phyloP scores from a whole-genome alignment of 2,329 filamentous ascomycete genomes.

The Sarocladium oryzae region DNA sequence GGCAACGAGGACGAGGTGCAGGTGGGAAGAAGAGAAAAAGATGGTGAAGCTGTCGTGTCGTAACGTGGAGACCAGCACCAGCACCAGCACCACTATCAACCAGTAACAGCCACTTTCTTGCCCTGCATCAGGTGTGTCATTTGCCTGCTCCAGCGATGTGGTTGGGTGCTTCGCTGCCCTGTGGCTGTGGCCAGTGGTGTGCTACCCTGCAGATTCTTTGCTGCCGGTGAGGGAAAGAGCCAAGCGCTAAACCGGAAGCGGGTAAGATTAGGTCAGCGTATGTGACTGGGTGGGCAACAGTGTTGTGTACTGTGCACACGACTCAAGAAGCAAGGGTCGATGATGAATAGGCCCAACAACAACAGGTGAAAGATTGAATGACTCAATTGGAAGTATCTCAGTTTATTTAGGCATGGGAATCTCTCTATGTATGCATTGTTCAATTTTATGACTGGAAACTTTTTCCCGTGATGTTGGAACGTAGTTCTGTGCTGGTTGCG shows the following conservation, averaged over 20 bases:
- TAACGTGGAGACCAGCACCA: conserved; percentile 4
- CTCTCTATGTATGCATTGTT: no score
- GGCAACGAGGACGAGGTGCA: conserved; percentile 4
- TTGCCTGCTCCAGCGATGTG: no score
- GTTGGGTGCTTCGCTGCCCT: no score
- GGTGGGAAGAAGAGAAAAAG: conserved; percentile 9
- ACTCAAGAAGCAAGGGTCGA: background rate
- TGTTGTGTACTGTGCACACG: background rate
- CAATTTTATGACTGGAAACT: no score
- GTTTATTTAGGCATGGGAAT: no score
- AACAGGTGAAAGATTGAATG: no score
- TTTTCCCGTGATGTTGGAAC: no score
- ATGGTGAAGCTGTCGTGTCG: conserved; percentile 8
- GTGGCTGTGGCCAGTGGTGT: background rate
- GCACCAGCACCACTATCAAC: no score
- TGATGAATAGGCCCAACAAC: no score
- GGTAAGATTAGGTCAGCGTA: background rate
- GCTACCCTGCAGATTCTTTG: background rate
- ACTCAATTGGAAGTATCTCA: no score
- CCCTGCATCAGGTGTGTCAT: background rate
- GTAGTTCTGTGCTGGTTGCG: no score
- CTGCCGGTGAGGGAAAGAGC: background rate
- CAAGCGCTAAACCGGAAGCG: background rate
- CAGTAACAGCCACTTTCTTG: background rate
- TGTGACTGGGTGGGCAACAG: background rate